Percentiles rank a stretch among this genome's conserved stretches.
Evolutionary conservation across 1,284 basidiomycete genomes (phyloP).

Genomic region (Bjerkandera adusta): DNA sequence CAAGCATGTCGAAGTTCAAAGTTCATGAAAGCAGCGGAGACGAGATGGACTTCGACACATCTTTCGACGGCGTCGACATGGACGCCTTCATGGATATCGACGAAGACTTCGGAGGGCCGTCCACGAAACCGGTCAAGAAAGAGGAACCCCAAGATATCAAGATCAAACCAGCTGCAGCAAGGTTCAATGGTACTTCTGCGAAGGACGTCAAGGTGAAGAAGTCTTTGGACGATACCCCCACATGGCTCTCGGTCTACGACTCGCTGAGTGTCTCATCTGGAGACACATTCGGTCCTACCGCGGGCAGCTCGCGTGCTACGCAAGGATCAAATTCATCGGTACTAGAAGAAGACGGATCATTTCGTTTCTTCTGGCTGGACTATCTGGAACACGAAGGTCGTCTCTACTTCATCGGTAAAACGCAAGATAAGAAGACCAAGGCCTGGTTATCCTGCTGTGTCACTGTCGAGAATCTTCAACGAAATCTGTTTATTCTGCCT

Average conservation of each 20-base stretch:
- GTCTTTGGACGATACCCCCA: constrained; percentile 50
- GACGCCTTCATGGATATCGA: constrained; percentile 51
- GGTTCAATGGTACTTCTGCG: too few species aligned
- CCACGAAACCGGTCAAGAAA: constrained; percentile 27
- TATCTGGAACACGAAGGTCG: constrained; percentile 82
- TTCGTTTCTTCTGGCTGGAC: constrained; percentile 95
- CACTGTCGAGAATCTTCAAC: constrained; percentile 82
- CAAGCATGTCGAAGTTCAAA: constrained; percentile 55
- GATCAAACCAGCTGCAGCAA: too few species aligned
- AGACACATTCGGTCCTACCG: constrained; percentile 49
- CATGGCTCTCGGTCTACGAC: constrained; percentile 80
- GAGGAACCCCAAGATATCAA: constrained; percentile 18
- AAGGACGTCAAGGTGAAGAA: constrained; percentile 31
- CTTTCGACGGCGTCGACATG: constrained; percentile 60
- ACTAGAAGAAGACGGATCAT: constrained; percentile 76
- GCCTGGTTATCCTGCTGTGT: constrained; percentile 88
- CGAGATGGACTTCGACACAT: constrained; percentile 14
- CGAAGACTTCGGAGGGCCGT: constrained; percentile 24
- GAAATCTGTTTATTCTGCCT: constrained; percentile 94
- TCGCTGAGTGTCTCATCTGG: constrained; percentile 57
- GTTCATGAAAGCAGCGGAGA: constrained; percentile 41
- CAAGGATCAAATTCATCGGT: constrained; percentile 50
- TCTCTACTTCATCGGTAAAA: constrained; percentile 86
- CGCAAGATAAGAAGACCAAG: constrained; percentile 69
- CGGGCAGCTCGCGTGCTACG: constrained; percentile 33